Evolutionary conservation across 495 filamentous ascomycete species (phyloP).

Genomic region (Penicillium robsamsonii): DNA sequence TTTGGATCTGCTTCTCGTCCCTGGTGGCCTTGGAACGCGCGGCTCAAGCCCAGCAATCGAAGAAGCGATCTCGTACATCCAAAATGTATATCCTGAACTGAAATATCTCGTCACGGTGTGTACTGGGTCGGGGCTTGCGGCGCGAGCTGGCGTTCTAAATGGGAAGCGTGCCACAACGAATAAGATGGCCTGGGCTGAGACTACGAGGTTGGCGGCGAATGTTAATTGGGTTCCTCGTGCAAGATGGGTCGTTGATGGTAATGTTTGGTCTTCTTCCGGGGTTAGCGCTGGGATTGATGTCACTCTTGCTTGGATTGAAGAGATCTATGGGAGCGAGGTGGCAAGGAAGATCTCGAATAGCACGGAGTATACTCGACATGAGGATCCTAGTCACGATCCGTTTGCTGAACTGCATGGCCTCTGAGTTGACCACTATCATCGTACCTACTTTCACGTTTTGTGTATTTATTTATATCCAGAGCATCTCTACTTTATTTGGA

Average conservation of each 20-base stretch:
- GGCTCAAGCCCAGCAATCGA: constrained; percentile 16
- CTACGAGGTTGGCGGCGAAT: constrained; percentile 37
- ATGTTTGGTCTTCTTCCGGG: constrained; percentile 65
- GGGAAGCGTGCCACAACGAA: constrained; percentile 57
- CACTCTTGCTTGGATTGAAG: constrained; percentile 32
- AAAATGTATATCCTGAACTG: constrained; percentile 37
- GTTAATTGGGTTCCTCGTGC: constrained; percentile 60
- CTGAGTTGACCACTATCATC: not conserved
- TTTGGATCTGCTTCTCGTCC: constrained; percentile 65
- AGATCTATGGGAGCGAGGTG: constrained; percentile 18
- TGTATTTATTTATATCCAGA: not conserved
- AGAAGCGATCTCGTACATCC: constrained; percentile 47
- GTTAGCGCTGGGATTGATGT: constrained; percentile 67
- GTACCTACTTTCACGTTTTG: not conserved
- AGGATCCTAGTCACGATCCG: constrained; percentile 20
- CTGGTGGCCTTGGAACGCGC: constrained; percentile 59
- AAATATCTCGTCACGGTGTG: constrained; percentile 63
- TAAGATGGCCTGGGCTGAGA: constrained; percentile 25
- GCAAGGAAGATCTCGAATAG: constrained; percentile 16
- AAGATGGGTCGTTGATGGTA: constrained; percentile 64
- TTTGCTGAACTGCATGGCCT: constrained; percentile 26
- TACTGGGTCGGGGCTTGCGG: constrained; percentile 54
- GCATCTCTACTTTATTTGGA: not conserved
- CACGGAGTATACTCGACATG: constrained; percentile 22
- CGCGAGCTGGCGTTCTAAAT: constrained; percentile 56